A percentile compares a stretch with the other conserved stretches of the same genome.
Conservation (phyloP, 768 basidiomycete species). For the Rhodotorula kratochvilovae region DNA sequence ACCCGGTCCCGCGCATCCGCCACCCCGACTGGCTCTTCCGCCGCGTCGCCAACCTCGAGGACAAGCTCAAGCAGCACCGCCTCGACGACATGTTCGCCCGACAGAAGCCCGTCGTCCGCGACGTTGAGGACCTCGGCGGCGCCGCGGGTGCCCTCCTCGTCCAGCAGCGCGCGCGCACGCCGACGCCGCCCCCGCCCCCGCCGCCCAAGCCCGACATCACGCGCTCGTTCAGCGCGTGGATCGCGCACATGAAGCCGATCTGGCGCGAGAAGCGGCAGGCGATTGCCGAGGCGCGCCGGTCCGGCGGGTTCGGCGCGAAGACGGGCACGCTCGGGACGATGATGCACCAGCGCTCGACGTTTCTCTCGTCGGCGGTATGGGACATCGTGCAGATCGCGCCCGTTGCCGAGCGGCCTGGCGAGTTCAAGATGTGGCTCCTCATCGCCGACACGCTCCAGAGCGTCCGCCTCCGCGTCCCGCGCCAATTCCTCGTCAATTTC, state of each 20-base stretch:
- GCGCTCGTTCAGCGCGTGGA: slow-evolving; percentile 67
- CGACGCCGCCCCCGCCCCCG: neutral
- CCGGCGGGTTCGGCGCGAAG: slow-evolving; percentile 48
- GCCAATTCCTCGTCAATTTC: slow-evolving; percentile 90
- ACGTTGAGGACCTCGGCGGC: slow-evolving; percentile 46
- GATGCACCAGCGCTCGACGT: slow-evolving; percentile 51
- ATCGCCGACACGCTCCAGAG: slow-evolving; percentile 73
- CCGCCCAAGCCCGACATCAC: slow-evolving; percentile 59
- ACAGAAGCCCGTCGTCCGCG: slow-evolving; percentile 46
- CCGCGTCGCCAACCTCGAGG: slow-evolving; percentile 77
- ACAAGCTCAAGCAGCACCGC: slow-evolving; percentile 98
- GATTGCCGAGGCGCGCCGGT: slow-evolving; percentile 43
- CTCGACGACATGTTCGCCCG: slow-evolving; percentile 82
- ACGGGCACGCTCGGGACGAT: slow-evolving; percentile 49
- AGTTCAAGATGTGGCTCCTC: slow-evolving; percentile 82
- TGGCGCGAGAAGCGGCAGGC: slow-evolving; percentile 66
- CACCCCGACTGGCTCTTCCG: slow-evolving; percentile 97
- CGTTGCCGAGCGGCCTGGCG: slow-evolving; percentile 55
- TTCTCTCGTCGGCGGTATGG: slow-evolving; percentile 66
- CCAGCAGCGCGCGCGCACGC: slow-evolving; percentile 47
- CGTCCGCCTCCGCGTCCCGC: slow-evolving; percentile 75
- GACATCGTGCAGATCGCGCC: slow-evolving; percentile 77
- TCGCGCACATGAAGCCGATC: slow-evolving; percentile 66
- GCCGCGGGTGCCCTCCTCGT: slow-evolving; percentile 59
- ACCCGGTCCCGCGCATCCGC: slow-evolving; percentile 89